A percentile compares a stretch with the other conserved stretches of the same genome.
phyloP scores from a whole-genome alignment of 352 stramenopile genomes.

The Phytophthora vignae region DNA sequence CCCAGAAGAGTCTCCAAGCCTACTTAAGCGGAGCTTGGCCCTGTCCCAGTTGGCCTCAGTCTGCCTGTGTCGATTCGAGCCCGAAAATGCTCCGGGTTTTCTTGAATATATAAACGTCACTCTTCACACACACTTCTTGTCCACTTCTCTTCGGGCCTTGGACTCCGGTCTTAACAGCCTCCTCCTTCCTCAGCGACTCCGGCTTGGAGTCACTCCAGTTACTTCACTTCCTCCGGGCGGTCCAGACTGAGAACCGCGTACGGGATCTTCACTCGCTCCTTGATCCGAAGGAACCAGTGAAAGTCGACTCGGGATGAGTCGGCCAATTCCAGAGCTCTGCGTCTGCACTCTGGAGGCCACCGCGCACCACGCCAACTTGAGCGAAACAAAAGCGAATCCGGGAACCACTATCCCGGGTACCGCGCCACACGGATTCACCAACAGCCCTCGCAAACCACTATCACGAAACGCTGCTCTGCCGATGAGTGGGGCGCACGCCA shows the following conservation, averaged over 20 bases:
- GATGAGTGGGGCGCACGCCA: no score
- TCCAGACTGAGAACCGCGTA: background rate
- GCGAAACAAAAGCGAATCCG: background rate
- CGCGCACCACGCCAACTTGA: background rate
- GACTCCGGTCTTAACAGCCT: background rate
- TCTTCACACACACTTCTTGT: background rate
- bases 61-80: background rate
- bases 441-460: no score
- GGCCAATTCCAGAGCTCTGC: background rate
- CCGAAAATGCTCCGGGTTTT: background rate
- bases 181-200: background rate
- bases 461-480: no score
- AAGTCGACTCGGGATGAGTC: background rate
- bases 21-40: background rate
- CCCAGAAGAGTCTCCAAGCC: background rate
- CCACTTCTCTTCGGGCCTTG: background rate
- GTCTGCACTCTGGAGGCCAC: background rate
- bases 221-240: constrained; percentile 1
- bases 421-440: no score
- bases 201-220: background rate
- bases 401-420: no score
- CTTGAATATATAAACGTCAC: background rate
- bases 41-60: background rate
- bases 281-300: background rate
- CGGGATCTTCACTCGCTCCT: background rate